These are phyloP conservation scores for Salix exigua DNA, from an alignment of 345 rosid genomes.

Conservation along the genomic window DNA sequence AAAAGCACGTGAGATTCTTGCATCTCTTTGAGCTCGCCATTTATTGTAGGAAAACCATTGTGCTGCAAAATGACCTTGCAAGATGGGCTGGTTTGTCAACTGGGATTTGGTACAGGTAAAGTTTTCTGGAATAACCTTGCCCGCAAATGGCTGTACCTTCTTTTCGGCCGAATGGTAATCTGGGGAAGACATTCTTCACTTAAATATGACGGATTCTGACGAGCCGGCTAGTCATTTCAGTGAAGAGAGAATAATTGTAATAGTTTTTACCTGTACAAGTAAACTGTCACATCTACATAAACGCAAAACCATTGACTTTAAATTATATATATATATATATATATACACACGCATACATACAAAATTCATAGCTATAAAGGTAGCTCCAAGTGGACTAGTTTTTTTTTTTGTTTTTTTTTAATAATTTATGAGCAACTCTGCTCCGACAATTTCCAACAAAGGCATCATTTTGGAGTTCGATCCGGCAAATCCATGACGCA, in stretches of 20 bases:
- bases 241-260: neutral
- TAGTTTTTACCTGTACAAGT: neutral
- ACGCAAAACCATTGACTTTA: conserved; percentile 12
- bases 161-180: neutral
- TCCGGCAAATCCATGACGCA: too few species aligned
- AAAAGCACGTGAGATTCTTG: neutral
- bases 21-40: neutral
- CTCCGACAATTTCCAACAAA: too few species aligned
- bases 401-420: too few species aligned
- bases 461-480: too few species aligned
- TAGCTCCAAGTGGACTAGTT: too few species aligned
- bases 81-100: conserved; percentile 40
- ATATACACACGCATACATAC: too few species aligned
- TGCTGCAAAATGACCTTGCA: conserved; percentile 9
- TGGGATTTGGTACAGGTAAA: conserved; percentile 25
- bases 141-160: conserved; percentile 8
- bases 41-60: neutral
- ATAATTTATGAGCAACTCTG: too few species aligned
- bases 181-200: neutral
- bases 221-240: conserved; percentile 11
- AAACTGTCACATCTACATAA: neutral
- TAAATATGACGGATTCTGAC: neutral
- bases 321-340: neutral
- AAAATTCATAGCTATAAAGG: too few species aligned
- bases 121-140: conserved; percentile 14